Conservation (phyloP, 2,329 filamentous ascomycete genomes). For the Exophiala mesophila region DNA sequence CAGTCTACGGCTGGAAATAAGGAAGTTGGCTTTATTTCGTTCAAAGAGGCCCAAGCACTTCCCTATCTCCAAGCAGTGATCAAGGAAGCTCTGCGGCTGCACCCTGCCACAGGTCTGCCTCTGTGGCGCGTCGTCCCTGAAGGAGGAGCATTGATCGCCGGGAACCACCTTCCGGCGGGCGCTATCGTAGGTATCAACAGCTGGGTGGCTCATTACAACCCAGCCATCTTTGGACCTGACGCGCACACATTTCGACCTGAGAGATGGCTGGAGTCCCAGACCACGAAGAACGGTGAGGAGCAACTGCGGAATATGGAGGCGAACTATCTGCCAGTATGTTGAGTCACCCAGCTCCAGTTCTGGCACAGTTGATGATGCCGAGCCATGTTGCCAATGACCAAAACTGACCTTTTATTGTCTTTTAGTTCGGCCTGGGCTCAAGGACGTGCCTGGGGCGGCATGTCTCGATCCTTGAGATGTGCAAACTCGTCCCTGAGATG, state of each 20-base stretch:
- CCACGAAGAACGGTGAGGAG: not conserved
- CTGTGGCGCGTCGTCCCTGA: slow-evolving; percentile 68
- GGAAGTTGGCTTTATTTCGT: slow-evolving; percentile 46
- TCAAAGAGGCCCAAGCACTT: slow-evolving; percentile 58
- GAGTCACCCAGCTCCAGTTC: too few relatives aligned
- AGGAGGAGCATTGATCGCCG: slow-evolving; percentile 53
- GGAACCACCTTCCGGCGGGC: slow-evolving; percentile 39
- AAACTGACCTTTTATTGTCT: not conserved
- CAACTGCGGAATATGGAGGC: slow-evolving; percentile 4
- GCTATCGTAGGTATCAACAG: slow-evolving; percentile 33
- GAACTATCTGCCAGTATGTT: slow-evolving; percentile 2
- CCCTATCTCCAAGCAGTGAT: slow-evolving; percentile 71
- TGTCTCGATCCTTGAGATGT: slow-evolving; percentile 25
- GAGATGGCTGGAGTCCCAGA: slow-evolving; percentile 7
- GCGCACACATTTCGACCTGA: slow-evolving; percentile 13
- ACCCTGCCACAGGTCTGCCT: slow-evolving; percentile 67
- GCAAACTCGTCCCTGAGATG: slow-evolving; percentile 24
- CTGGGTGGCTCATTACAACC: slow-evolving; percentile 25
- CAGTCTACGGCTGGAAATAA: too few relatives aligned
- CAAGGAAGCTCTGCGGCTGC: slow-evolving; percentile 70
- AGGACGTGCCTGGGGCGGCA: slow-evolving; percentile 35
- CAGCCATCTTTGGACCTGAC: slow-evolving; percentile 33
- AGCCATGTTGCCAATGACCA: not conserved
- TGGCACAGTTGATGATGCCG: slow-evolving; percentile 54
- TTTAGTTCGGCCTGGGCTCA: slow-evolving; percentile 35